Evolutionary conservation across 164 flowering plant genomes (phyloP).

Genomic region (Vitis riparia): DNA sequence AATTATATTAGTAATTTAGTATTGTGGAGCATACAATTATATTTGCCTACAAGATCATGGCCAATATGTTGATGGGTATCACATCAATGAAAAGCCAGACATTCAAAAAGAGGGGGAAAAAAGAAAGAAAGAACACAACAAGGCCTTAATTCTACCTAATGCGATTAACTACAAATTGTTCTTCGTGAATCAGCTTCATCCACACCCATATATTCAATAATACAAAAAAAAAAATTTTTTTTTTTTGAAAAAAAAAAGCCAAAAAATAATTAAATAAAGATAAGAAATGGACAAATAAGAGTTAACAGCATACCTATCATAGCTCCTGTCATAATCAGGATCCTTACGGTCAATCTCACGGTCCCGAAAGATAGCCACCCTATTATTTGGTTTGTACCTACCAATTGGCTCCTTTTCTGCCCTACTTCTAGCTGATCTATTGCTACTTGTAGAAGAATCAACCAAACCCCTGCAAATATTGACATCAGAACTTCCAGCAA

Average conservation of each 20-base stretch:
- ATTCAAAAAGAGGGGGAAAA: too few species aligned
- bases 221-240: background rate
- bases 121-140: too few species aligned
- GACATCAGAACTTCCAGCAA: constrained; percentile 47
- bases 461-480: constrained; percentile 45
- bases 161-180: too few species aligned
- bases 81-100: too few species aligned
- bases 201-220: too few species aligned
- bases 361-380: constrained; percentile 95
- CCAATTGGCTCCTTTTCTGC: constrained; percentile 66
- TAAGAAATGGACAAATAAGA: background rate
- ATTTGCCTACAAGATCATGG: too few species aligned
- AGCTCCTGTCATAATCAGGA: constrained; percentile 94
- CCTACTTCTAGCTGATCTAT: constrained; percentile 63
- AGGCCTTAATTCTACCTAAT: too few species aligned
- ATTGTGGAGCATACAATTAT: too few species aligned
- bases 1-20: too few species aligned
- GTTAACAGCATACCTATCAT: constrained; percentile 63
- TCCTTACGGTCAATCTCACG: constrained; percentile 91
- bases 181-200: too few species aligned
- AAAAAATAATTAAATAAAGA: background rate
- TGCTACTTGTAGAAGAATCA: constrained; percentile 63
- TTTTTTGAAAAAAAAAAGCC: background rate
- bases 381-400: constrained; percentile 64
- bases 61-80: too few species aligned